phyloP scores from a whole-genome alignment of 768 basidiomycete species.

The Russula sp. region DNA sequence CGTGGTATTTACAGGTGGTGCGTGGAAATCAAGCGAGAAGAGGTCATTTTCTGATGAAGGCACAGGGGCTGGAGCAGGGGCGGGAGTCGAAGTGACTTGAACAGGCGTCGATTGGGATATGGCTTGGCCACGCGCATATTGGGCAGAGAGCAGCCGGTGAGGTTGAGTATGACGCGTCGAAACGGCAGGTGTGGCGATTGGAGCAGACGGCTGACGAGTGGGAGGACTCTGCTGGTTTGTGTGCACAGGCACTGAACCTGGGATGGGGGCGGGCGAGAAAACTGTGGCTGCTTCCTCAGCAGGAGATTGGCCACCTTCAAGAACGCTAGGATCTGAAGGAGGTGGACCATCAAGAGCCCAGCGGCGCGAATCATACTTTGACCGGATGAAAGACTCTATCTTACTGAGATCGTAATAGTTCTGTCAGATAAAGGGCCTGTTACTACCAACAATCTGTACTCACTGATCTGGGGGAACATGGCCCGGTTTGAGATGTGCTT shows the following conservation, averaged over 20 bases:
- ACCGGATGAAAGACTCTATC: slow-evolving; percentile 96
- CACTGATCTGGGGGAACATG: slow-evolving; percentile 95
- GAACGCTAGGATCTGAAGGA: slow-evolving; percentile 74
- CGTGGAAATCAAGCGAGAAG: slow-evolving; percentile 84
- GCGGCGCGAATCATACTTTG: slow-evolving; percentile 89
- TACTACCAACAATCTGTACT: slow-evolving; percentile 35
- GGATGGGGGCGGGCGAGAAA: slow-evolving; percentile 24
- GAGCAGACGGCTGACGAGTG: slow-evolving; percentile 33
- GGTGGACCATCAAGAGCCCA: slow-evolving; percentile 93
- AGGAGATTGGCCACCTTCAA: slow-evolving; percentile 49
- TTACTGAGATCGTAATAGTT: slow-evolving; percentile 54
- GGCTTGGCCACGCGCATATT: slow-evolving; percentile 22
- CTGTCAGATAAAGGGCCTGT: slow-evolving; percentile 3
- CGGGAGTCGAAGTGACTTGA: background rate
- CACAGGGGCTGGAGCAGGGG: slow-evolving; percentile 31
- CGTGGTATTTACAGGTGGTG: slow-evolving; percentile 45
- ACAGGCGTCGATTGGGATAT: slow-evolving; percentile 9
- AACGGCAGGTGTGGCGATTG: slow-evolving; percentile 30
- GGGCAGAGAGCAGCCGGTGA: slow-evolving; percentile 53
- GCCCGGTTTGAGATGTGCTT: slow-evolving; percentile 87
- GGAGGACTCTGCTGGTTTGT: slow-evolving; percentile 37
- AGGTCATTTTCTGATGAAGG: slow-evolving; percentile 57
- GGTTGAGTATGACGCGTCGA: slow-evolving; percentile 48
- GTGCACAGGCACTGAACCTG: slow-evolving; percentile 32
- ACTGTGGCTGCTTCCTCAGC: slow-evolving; percentile 29